Evolutionary conservation across 2,329 filamentous ascomycete genomes (phyloP), one percentile per base, ranked within the genome.

Genomic region (Phialophora expanda): DNA sequence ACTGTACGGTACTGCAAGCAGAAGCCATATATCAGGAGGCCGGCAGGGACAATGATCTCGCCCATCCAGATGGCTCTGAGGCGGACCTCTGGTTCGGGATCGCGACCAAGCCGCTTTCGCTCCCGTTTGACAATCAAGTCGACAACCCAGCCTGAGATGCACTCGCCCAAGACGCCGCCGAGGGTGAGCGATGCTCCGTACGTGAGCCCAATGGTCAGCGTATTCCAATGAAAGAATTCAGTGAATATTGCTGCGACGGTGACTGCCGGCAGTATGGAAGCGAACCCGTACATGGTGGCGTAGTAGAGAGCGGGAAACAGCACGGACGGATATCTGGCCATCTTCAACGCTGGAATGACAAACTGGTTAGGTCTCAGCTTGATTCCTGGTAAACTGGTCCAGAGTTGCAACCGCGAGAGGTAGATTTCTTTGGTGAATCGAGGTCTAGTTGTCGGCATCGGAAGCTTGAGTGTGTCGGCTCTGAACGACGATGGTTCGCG

Each of bases 241-340:
- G 69, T 59, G 65, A 76, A 76, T 26, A 75, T 75, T 38, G 72
- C 70, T 8, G 75, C 73, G 20, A 74, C 74, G 2, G 75, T 76
- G 2, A 76, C 75, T 14, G 75, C 75, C 9, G 74, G 73, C 9
- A 76, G 68, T 41, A 76, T 75, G 30, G 72, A 72, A 8, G 73
- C 72, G 61, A 76, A 76, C 24, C 73, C 75, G 62, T 75, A 77
- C 64, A 73, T 70, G 6, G 73, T 68, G 12, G 69, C 68, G 61
- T 76, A 77, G 61, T 76, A 77, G 4, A 76, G 62, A 1, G 72
- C 73, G 1, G 75, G 74, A 60, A 76, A 74, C 7, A 76, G 64
- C 8, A 76, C 74, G 7, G 70, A 73, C 1, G 75, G 75, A 60
- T 76, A 77, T 64, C 65, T 68, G 22, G 70, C 69, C 71, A 75